These are phyloP conservation scores for Calocybe cyanea DNA, from an alignment of 768 basidiomycete genomes.

Conservation along the genomic window DNA sequence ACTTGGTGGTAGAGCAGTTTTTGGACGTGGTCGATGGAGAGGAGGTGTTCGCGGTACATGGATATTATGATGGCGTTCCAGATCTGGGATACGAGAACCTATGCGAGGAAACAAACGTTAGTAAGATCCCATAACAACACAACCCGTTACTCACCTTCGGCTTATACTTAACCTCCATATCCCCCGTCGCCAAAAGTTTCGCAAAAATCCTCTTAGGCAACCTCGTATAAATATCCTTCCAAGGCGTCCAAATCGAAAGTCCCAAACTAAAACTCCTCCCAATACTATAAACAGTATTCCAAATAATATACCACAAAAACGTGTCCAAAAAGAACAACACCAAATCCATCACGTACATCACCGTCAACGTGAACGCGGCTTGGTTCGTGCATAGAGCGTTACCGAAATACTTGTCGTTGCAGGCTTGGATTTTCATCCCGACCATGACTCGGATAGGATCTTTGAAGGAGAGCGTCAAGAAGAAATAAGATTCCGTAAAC, in stretches of 20 bases:
- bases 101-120: neutral
- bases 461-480: conserved; percentile 91
- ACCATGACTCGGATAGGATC: conserved; percentile 95
- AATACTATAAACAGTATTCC: conserved; percentile 95
- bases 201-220: conserved; percentile 96
- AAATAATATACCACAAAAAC: conserved; percentile 99
- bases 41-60: conserved; percentile 98
- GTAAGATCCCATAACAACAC: neutral
- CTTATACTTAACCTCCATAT: conserved; percentile 99
- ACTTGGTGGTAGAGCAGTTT: conserved; percentile 97
- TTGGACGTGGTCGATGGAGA: conserved; percentile 98
- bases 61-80: conserved; percentile 99
- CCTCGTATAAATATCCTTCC: conserved; percentile 95
- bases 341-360: conserved; percentile 99
- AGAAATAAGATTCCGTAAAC: conserved; percentile 96
- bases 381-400: conserved; percentile 84
- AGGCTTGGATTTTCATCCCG: conserved; percentile 92
- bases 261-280: conserved; percentile 86
- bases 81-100: conserved; percentile 97
- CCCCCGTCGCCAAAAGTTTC: conserved; percentile 87
- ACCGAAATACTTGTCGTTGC: conserved; percentile 84
- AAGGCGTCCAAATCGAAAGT: conserved; percentile 97
- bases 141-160: conserved; percentile 75
- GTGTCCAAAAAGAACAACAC: conserved; percentile 98
- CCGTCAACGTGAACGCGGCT: conserved; percentile 89